These are phyloP conservation scores for Tolypocladium inflatum DNA, from an alignment of 2,329 filamentous ascomycete genomes.

Conservation along the genomic window DNA sequence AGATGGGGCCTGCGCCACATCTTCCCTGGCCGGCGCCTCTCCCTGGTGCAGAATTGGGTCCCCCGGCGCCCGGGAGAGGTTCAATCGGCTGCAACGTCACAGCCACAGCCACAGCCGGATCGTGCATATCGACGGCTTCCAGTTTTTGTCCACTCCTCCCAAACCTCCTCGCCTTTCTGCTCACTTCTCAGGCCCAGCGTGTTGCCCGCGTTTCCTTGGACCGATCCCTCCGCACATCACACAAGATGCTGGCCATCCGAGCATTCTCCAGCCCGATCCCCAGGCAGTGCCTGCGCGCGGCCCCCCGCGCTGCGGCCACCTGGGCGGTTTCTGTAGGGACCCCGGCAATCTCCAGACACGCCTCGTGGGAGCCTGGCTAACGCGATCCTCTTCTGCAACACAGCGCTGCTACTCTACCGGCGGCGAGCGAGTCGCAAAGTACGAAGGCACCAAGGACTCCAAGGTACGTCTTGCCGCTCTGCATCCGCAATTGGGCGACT, in stretches of 20 bases:
- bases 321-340: slow-evolving; percentile 25
- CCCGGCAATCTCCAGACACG: neutral
- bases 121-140: slow-evolving; percentile 8
- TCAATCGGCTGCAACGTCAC: neutral
- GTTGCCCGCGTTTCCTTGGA: neutral
- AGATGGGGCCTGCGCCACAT: slow-evolving; percentile 8
- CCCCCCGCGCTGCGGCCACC: slow-evolving; percentile 42
- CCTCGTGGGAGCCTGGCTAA: slow-evolving; percentile 1
- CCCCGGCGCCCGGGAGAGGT: neutral
- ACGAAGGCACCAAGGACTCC: slow-evolving; percentile 80
- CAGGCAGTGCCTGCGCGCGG: slow-evolving; percentile 67
- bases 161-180: slow-evolving; percentile 4
- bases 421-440: slow-evolving; percentile 75
- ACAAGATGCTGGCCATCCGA: slow-evolving; percentile 76
- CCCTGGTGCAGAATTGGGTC: neutral
- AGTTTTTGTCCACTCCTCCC: slow-evolving; percentile 10
- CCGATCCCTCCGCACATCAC: slow-evolving; percentile 10
- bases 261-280: slow-evolving; percentile 66
- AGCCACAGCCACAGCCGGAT: slow-evolving; percentile 4
- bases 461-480: slow-evolving; percentile 52
- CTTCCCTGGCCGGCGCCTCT: slow-evolving; percentile 8
- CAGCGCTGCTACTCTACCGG: slow-evolving; percentile 55
- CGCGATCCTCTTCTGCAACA: slow-evolving; percentile 24
- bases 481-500: neutral
- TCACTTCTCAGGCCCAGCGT: slow-evolving; percentile 7